Conservation (phyloP, 306 rosid species). For the Lathyrus aphaca region DNA sequence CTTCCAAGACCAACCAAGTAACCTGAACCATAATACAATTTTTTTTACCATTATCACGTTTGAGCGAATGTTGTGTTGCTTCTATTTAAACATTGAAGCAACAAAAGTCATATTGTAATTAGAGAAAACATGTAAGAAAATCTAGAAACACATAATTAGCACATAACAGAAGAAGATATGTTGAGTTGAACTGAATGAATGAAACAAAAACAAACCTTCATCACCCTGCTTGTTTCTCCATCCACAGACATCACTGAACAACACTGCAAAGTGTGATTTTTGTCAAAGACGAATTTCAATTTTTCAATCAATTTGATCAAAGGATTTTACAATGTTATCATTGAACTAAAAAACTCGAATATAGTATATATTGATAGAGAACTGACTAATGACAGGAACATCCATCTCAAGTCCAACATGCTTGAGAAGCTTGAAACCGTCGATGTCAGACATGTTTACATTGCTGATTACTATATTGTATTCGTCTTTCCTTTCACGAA, state of each 20-base stretch:
- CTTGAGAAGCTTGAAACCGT: slow-evolving; percentile 98
- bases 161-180: no score
- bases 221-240: slow-evolving; percentile 94
- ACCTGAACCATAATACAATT: no score
- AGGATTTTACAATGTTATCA: slow-evolving; percentile 30
- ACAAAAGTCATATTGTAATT: no score
- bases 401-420: slow-evolving; percentile 99
- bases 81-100: no score
- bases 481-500: slow-evolving; percentile 85
- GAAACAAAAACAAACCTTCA: no score
- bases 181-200: no score
- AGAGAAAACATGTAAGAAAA: no score
- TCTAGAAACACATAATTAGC: no score
- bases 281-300: slow-evolving; percentile 46
- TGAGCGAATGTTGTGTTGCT: no score
- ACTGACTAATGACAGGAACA: slow-evolving; percentile 96
- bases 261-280: slow-evolving; percentile 45
- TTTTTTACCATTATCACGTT: no score
- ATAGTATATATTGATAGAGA: slow-evolving; percentile 46
- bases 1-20: slow-evolving; percentile 87
- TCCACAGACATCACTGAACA: slow-evolving; percentile 98
- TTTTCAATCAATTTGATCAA: slow-evolving; percentile 44
- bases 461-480: slow-evolving; percentile 95
- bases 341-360: slow-evolving; percentile 41
- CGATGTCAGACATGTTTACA: slow-evolving; percentile 99